These are phyloP conservation scores for Esteya vermicola DNA, from an alignment of 2,329 filamentous ascomycete genomes.

Conservation along the genomic window DNA sequence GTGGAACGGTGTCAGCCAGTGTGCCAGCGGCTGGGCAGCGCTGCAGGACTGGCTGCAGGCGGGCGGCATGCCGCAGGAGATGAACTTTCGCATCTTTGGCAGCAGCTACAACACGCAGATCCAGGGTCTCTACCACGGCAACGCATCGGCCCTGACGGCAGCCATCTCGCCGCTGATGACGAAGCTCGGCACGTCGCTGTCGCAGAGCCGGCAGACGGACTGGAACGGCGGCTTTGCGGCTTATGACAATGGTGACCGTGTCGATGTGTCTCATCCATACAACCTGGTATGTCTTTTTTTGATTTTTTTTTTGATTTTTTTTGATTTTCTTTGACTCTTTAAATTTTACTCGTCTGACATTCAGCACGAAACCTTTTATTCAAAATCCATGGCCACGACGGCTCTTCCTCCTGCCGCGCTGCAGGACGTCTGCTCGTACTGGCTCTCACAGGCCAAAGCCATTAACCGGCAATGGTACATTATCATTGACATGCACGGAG, in stretches of 20 bases:
- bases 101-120: conserved; percentile 12
- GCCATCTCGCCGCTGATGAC: conserved; percentile 13
- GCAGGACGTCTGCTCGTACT: conserved; percentile 15
- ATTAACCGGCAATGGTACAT: conserved; percentile 19
- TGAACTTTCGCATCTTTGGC: conserved; percentile 17
- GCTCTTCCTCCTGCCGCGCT: conserved; percentile 13
- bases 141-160: conserved; percentile 5
- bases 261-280: conserved; percentile 14
- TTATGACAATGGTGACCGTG: conserved; percentile 16
- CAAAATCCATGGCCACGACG: conserved; percentile 15
- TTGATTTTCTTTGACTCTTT: too few species aligned
- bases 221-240: conserved; percentile 17
- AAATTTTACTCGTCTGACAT: too few species aligned
- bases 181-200: conserved; percentile 12
- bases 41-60: conserved; percentile 14
- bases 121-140: conserved; percentile 16
- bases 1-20: conserved; percentile 12
- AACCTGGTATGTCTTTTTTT: too few species aligned
- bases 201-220: conserved; percentile 11
- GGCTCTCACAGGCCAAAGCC: conserved; percentile 9
- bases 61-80: conserved; percentile 13
- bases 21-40: conserved; percentile 11
- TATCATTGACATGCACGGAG: conserved; percentile 20
- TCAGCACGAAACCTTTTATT: conserved; percentile 18
- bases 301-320: too few species aligned